Evolutionary conservation across 192 early-diverging fungal genomes (phyloP).

Genomic region (Diversispora epigaea): DNA sequence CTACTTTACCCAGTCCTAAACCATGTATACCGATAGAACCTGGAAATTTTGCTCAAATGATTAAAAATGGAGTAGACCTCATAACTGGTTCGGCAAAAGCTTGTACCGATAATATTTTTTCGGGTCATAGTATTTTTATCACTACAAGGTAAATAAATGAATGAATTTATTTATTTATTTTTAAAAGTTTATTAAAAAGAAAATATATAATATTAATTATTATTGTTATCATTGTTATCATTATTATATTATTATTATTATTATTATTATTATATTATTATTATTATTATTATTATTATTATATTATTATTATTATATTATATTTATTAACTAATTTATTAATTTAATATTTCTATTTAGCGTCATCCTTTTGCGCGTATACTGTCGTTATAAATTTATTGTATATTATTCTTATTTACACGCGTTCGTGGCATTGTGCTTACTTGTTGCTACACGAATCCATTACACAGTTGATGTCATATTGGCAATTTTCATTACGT

Average conservation of each 20-base stretch:
- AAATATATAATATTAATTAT: background rate
- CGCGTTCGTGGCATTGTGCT: constrained; percentile 37
- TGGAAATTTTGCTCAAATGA: constrained; percentile 34
- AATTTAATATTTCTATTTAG: constrained; percentile 23
- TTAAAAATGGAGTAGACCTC: constrained; percentile 38
- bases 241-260: background rate
- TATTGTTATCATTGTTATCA: background rate
- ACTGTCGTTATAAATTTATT: constrained; percentile 37
- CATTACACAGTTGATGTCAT: constrained; percentile 47
- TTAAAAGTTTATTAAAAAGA: too few relatives aligned
- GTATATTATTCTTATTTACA: constrained; percentile 41
- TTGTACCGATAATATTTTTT: constrained; percentile 48
- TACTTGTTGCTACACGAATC: constrained; percentile 42
- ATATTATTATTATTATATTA: background rate
- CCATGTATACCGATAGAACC: constrained; percentile 33
- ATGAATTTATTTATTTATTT: background rate
- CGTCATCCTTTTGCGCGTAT: constrained; percentile 42
- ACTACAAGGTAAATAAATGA: constrained; percentile 10
- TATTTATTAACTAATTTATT: background rate
- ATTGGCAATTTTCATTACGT: constrained; percentile 53
- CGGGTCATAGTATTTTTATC: constrained; percentile 45
- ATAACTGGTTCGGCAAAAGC: constrained; percentile 43
- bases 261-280: too few relatives aligned
- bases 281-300: background rate
- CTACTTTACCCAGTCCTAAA: constrained; percentile 44